Evolutionary conservation across 805 yeast species (phyloP).

Genomic region (Sungouiella thailandica): DNA sequence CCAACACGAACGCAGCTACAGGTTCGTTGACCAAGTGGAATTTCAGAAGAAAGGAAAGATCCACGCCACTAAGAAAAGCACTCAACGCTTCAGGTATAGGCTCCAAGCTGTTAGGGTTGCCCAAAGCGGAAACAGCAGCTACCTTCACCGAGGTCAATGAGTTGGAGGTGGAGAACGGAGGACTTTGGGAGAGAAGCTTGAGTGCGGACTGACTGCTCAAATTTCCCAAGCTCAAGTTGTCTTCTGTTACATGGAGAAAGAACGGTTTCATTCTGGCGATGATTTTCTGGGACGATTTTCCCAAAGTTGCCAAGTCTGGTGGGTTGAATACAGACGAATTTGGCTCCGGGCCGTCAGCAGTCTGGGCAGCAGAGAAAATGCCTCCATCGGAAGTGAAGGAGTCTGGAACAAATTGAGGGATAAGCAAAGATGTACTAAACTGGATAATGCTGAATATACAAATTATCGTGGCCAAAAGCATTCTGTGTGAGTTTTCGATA

Average conservation of each 20-base stretch:
- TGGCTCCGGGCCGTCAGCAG: no score
- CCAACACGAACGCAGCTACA: not conserved
- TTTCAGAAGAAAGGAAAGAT: not conserved
- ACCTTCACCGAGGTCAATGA: not conserved
- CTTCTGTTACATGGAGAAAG: not conserved
- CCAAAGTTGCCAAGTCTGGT: no score
- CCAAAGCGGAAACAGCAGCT: not conserved
- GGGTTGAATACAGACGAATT: no score
- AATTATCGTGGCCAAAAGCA: not conserved
- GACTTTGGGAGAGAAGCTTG: not conserved
- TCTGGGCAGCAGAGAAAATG: no score
- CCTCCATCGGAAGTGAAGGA: no score
- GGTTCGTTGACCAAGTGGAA: not conserved
- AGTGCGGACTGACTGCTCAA: not conserved
- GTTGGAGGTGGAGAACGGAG: not conserved
- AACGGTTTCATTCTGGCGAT: not conserved
- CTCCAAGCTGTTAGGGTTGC: no score
- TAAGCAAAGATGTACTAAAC: not conserved
- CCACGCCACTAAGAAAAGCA: not conserved
- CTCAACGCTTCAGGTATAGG: no score
- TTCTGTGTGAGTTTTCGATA: not conserved
- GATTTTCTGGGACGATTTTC: not conserved
- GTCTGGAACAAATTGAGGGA: not conserved
- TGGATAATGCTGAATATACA: not conserved
- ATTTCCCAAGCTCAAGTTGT: not conserved